A percentile compares a stretch with the other conserved stretches of the same genome.
phyloP scores from a whole-genome alignment of 2,329 filamentous ascomycete genomes.

The Beauveria sp. region DNA sequence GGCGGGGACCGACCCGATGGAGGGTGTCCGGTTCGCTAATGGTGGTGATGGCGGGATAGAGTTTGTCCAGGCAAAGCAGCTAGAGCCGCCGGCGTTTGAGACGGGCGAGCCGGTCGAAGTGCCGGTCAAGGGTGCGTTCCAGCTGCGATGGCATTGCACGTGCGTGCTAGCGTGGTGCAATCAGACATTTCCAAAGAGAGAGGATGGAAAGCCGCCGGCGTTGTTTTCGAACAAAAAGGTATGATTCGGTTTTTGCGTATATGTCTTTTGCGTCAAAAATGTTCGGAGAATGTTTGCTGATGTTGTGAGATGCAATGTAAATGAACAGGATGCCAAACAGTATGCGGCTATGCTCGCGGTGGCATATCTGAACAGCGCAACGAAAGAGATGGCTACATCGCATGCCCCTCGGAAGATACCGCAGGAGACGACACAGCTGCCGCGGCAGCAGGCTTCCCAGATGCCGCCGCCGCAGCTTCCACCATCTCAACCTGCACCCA shows the following conservation, averaged over 20 bases:
- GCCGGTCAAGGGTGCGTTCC: constrained; percentile 17
- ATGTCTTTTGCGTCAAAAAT: neutral
- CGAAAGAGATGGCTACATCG: neutral
- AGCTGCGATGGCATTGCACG: constrained; percentile 17
- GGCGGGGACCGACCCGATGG: neutral
- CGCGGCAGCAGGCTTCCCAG: neutral
- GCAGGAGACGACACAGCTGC: neutral
- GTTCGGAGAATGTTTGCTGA: no score
- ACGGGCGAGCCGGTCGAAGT: constrained; percentile 15
- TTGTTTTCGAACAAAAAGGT: constrained; percentile 39
- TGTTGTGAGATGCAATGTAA: neutral
- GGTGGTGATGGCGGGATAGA: constrained; percentile 10
- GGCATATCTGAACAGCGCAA: constrained; percentile 27
- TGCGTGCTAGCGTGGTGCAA: constrained; percentile 19
- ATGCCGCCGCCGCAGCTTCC: neutral
- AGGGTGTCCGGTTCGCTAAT: neutral
- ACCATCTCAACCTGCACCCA: neutral
- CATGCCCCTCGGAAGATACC: constrained; percentile 1
- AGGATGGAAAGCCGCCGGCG: constrained; percentile 20
- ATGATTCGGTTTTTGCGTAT: neutral
- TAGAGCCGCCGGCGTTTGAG: constrained; percentile 11
- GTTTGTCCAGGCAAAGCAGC: constrained; percentile 12
- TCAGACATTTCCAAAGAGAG: constrained; percentile 17
- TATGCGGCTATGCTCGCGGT: constrained; percentile 43
- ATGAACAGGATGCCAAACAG: constrained; percentile 36